Percentiles rank a stretch among this genome's conserved stretches.
Conservation (phyloP, 2,329 filamentous ascomycete genomes). For the Colletotrichum viniferum region DNA sequence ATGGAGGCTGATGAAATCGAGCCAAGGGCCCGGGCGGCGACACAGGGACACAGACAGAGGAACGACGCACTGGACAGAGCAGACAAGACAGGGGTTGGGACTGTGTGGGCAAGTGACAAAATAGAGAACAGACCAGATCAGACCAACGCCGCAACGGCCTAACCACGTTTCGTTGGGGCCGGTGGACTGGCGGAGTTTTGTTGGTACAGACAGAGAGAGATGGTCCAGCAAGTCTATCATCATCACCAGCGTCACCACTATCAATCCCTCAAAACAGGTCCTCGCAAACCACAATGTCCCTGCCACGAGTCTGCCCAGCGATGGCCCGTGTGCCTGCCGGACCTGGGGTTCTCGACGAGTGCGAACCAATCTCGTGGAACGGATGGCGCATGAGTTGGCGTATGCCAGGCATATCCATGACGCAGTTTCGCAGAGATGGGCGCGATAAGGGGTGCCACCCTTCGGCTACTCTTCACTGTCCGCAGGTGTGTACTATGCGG, state of each 20-base stretch:
- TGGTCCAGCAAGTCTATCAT: neutral
- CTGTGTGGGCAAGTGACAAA: neutral
- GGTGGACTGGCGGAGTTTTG: neutral
- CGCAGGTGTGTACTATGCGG: neutral
- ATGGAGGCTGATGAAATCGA: constrained; percentile 16
- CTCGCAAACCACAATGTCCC: neutral
- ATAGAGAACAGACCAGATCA: neutral
- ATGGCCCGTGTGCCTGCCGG: constrained; percentile 11
- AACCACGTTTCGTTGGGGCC: neutral
- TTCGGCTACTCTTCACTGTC: neutral
- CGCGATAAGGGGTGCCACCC: constrained; percentile 9
- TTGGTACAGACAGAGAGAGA: neutral
- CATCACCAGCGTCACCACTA: neutral
- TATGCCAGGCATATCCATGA: constrained; percentile 18
- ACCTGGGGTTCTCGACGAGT: neutral
- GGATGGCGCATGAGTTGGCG: constrained; percentile 4
- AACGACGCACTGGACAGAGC: neutral
- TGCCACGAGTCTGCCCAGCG: neutral
- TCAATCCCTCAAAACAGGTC: neutral
- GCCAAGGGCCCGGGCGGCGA: constrained; percentile 12
- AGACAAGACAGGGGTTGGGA: neutral
- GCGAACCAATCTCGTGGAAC: constrained; percentile 19
- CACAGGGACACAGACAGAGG: neutral
- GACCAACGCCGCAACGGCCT: constrained; percentile 5
- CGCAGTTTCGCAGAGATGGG: constrained; percentile 10